Evolutionary conservation across 2,329 filamentous ascomycete species (phyloP).

Genomic region (Aspergillus latus): DNA sequence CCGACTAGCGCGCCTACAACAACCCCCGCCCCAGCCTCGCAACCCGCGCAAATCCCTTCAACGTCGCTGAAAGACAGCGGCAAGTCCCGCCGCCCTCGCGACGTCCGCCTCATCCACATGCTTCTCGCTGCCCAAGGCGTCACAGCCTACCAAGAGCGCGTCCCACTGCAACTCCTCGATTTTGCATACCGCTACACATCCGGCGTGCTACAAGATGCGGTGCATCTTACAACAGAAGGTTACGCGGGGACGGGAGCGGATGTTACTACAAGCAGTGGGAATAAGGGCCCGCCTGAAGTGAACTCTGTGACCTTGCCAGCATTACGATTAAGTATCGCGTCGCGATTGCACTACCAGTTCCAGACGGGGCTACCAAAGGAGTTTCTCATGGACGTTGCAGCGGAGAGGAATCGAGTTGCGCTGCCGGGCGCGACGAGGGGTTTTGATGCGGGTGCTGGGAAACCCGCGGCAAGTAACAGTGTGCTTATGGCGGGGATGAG

Average conservation of each 20-base stretch:
- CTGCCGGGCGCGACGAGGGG: conserved; percentile 57
- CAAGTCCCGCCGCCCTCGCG: conserved; percentile 49
- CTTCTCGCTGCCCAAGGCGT: conserved; percentile 51
- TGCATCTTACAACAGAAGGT: conserved; percentile 52
- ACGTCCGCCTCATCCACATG: conserved; percentile 53
- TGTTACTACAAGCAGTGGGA: conserved; percentile 26
- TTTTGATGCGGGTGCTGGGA: conserved; percentile 34
- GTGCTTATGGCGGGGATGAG: conserved; percentile 54
- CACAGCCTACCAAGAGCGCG: conserved; percentile 52
- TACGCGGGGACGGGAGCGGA: conserved; percentile 46
- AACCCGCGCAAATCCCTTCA: conserved; percentile 38
- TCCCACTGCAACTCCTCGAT: conserved; percentile 53
- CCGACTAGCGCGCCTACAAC: conserved; percentile 19
- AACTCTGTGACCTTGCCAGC: conserved; percentile 57
- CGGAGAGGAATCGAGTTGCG: conserved; percentile 55
- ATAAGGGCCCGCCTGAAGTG: conserved; percentile 45
- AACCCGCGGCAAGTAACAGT: conserved; percentile 32
- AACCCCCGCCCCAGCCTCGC: conserved; percentile 17
- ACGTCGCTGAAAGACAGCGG: conserved; percentile 49
- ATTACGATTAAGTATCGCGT: conserved; percentile 61
- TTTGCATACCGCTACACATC: conserved; percentile 57
- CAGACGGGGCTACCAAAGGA: conserved; percentile 60
- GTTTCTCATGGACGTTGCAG: conserved; percentile 59
- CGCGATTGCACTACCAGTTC: conserved; percentile 61
- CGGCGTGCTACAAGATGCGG: conserved; percentile 52